A percentile compares a stretch with the other conserved stretches of the same genome.
Conservation (phyloP, 331 rosid genomes). For the Pyracantha coccinea region DNA sequence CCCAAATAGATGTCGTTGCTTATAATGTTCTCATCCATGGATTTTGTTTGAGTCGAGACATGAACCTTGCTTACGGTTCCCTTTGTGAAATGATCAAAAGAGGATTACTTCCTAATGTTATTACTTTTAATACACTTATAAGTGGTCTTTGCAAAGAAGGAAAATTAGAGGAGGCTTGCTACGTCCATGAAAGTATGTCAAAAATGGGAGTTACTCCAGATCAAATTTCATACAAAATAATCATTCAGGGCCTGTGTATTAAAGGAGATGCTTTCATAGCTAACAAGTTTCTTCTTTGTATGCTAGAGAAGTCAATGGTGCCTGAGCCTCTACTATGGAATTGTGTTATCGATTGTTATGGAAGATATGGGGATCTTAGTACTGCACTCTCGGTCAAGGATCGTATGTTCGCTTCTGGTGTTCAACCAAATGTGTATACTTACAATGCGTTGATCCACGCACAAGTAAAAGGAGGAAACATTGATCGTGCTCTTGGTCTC, state of each 20-base stretch:
- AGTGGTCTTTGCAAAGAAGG: constrained; percentile 65
- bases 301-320: constrained; percentile 50
- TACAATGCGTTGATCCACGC: constrained; percentile 74
- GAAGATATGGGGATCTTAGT: constrained; percentile 50
- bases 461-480: constrained; percentile 46
- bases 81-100: constrained; percentile 74
- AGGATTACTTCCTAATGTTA: constrained; percentile 65
- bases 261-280: constrained; percentile 49
- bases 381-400: constrained; percentile 44
- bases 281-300: constrained; percentile 35
- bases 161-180: constrained; percentile 47
- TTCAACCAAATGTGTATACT: constrained; percentile 63
- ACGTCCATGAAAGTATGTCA: constrained; percentile 61
- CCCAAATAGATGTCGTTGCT: constrained; percentile 50
- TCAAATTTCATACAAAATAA: constrained; percentile 47
- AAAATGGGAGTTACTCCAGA: constrained; percentile 64
- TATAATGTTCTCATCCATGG: constrained; percentile 84
- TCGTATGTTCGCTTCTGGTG: constrained; percentile 58
- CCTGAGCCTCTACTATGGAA: constrained; percentile 69
- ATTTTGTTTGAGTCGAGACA: constrained; percentile 43
- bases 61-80: constrained; percentile 44
- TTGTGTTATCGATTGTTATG: constrained; percentile 51
- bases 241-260: constrained; percentile 64
- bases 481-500: constrained; percentile 39
- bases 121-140: constrained; percentile 64